Evolutionary conservation across 305 asterid species (phyloP), one percentile per base, ranked within the genome.

Genomic region (Fraxinus paxiana): DNA sequence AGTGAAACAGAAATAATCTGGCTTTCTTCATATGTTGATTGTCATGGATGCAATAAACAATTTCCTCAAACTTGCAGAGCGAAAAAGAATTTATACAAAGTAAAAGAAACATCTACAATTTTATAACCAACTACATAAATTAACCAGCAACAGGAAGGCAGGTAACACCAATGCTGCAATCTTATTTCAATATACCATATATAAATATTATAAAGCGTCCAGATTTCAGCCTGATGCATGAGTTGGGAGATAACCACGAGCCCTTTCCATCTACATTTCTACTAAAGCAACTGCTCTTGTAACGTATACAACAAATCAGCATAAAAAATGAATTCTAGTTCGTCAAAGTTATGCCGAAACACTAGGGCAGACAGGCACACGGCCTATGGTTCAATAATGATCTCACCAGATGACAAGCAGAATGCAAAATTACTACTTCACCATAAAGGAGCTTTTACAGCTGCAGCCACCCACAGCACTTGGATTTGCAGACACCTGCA

Each of bases 381-480:
- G 9, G n/a, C 31, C 6, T 61, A 20, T 61, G 13, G 73, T 65
- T 65, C 37, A 65, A 65, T 65, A 28, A 65, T 28, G 73, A 10
- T 65, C 0, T 4, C 34, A 26, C 73, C 73, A 12, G 37, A 65
- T 15, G 38, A 67, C 34, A 28, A 69, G n/a, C 22, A 30, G 22
- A 26, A 28, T 13, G 41, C 73, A 69, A 79, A 76, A 33, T 73
- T 51, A 75, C 85, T 84, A 88, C 85, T 90, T 87, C 82, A 88
- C 90, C 91, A 91, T 91, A 73, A 94, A 92, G 69, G 97, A 94
- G 79, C 93, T 92, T 88, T 94, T 94, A 86, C 98, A 94, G 91
- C 97, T 86, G 86, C 98, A 94, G 71, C 97, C 97, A 65, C 97
- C 98, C 77, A 90, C 92, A 15, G 98, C 97, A 78, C 97, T 94